phyloP scores from a whole-genome alignment of 2,329 filamentous ascomycete genomes.

The Alternaria burnsii region DNA sequence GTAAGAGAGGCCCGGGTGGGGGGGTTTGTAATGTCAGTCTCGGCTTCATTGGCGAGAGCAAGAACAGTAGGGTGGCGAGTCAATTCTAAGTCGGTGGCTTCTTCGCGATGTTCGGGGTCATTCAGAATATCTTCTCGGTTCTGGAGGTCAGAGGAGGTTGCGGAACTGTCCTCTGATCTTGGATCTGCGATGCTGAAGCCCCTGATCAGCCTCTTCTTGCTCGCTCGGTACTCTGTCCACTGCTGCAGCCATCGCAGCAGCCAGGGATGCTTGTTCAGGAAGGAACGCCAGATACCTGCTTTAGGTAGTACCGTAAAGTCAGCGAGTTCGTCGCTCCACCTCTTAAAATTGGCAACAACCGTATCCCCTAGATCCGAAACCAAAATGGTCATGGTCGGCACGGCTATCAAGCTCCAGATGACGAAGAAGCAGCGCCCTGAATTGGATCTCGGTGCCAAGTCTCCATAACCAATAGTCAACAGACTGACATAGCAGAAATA shows the following conservation, averaged over 20 bases:
- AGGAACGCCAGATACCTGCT: constrained; percentile 60
- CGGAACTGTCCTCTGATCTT: constrained; percentile 33
- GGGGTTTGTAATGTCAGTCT: constrained; percentile 4
- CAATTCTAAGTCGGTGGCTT: constrained; percentile 18
- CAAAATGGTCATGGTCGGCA: constrained; percentile 88
- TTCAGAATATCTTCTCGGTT: constrained; percentile 17
- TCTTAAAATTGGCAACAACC: constrained; percentile 72
- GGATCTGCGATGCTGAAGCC: constrained; percentile 58
- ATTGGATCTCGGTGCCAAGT: constrained; percentile 78
- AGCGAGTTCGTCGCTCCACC: constrained; percentile 66
- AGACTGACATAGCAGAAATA: constrained; percentile 89
- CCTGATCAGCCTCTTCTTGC: constrained; percentile 54
- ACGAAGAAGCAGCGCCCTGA: constrained; percentile 86
- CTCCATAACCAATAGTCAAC: constrained; percentile 88
- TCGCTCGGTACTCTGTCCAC: constrained; percentile 47
- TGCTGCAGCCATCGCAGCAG: constrained; percentile 48
- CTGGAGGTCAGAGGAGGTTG: constrained; percentile 18
- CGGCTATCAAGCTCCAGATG: constrained; percentile 86
- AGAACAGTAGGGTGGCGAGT: constrained; percentile 17
- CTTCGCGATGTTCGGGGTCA: constrained; percentile 4
- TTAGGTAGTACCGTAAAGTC: constrained; percentile 73
- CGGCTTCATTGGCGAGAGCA: constrained; percentile 23
- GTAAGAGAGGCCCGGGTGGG: constrained; percentile 64
- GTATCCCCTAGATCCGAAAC: constrained; percentile 72
- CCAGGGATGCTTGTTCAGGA: constrained; percentile 59